Evolutionary conservation across 345 rosid genomes (phyloP).

Genomic region (Eucalyptus leucophloia): DNA sequence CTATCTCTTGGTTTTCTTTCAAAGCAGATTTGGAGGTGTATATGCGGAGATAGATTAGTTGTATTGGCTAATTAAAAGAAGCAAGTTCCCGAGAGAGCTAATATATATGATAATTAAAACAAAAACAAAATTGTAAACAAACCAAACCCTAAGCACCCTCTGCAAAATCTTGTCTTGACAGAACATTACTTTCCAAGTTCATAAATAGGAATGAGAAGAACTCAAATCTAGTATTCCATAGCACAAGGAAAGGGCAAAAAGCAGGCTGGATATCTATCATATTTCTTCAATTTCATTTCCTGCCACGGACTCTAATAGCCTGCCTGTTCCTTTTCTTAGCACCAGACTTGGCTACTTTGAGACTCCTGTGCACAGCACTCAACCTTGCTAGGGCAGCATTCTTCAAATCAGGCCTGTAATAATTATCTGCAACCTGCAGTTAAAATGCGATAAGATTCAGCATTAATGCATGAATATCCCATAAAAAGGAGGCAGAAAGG

Average conservation of each 20-base stretch:
- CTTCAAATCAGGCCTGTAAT: constrained; percentile 81
- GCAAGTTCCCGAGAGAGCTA: not conserved
- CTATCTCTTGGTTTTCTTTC: not conserved
- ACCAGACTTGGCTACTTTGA: constrained; percentile 76
- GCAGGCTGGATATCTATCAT: not conserved
- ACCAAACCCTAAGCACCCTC: not conserved
- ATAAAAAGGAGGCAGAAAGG: not conserved
- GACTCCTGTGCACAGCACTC: constrained; percentile 61
- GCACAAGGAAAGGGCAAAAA: not conserved
- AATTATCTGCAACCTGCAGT: constrained; percentile 57
- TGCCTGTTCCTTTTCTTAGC: constrained; percentile 86
- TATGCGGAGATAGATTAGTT: not conserved
- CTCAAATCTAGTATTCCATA: not conserved
- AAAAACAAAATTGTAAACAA: not conserved
- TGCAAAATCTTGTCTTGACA: not conserved
- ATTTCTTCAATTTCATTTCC: not conserved
- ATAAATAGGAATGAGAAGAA: not conserved
- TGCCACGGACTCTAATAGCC: constrained; percentile 9
- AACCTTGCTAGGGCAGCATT: constrained; percentile 81
- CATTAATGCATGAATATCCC: not conserved
- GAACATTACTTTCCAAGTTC: not conserved
- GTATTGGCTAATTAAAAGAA: not conserved
- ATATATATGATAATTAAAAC: not conserved
- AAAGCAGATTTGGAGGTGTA: not conserved
- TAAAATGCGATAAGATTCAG: not conserved